Evolutionary conservation across 768 basidiomycete genomes (phyloP).

Genomic region (Rhizopogon vulgaris): DNA sequence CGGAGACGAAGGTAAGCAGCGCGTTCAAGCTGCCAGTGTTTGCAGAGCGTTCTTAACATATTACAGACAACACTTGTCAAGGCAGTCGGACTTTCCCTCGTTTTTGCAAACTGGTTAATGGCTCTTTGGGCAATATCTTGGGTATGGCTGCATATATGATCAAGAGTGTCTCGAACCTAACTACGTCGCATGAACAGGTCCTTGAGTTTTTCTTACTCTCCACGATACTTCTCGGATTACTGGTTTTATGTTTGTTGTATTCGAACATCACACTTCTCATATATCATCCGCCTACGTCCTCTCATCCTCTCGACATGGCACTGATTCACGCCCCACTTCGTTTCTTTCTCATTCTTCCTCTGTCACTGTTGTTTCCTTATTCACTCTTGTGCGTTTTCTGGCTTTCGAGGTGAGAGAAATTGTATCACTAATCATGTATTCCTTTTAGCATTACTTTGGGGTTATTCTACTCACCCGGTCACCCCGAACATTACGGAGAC

Average conservation of each 20-base stretch:
- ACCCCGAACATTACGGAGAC: conserved; percentile 47
- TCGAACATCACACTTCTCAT: conserved; percentile 73
- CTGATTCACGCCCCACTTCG: conserved; percentile 87
- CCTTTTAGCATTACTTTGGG: conserved; percentile 59
- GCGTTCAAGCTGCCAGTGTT: not conserved
- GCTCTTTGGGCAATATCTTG: conserved; percentile 76
- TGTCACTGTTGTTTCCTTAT: conserved; percentile 40
- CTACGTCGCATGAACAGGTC: conserved; percentile 33
- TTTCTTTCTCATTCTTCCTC: conserved; percentile 55
- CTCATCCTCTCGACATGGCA: conserved; percentile 66
- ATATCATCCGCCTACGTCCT: conserved; percentile 57
- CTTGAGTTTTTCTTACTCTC: conserved; percentile 72
- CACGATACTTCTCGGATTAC: conserved; percentile 66
- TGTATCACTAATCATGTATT: not conserved
- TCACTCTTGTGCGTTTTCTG: conserved; percentile 41
- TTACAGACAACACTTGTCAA: conserved; percentile 58
- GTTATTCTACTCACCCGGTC: conserved; percentile 45
- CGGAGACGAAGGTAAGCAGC: conserved; percentile 69
- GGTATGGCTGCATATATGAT: conserved; percentile 33
- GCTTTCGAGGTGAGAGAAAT: not conserved
- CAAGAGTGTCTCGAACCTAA: not conserved
- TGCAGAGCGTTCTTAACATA: conserved; percentile 1
- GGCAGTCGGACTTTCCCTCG: conserved; percentile 75
- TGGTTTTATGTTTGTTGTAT: conserved; percentile 67
- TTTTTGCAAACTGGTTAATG: conserved; percentile 75